Conservation (phyloP, 768 basidiomycete species). For the Gloeophyllum trabeum region DNA sequence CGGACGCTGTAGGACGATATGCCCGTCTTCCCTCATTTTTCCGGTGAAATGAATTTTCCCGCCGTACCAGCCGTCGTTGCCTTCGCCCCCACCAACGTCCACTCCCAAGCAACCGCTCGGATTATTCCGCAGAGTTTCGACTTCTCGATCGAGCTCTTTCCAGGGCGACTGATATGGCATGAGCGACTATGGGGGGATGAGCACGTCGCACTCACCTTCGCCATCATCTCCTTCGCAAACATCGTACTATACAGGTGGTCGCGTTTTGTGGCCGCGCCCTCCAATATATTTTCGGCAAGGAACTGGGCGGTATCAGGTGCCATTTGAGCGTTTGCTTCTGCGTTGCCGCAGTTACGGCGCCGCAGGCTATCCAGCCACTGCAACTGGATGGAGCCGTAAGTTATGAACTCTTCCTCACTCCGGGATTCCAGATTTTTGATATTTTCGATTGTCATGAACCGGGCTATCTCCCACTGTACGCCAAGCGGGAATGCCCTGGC, state of each 20-base stretch:
- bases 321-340: neutral
- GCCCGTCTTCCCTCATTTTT: conserved; percentile 14
- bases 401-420: conserved; percentile 18
- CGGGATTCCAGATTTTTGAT: too few species aligned
- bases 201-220: conserved; percentile 10
- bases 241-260: conserved; percentile 5
- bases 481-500: conserved; percentile 17
- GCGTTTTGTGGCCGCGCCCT: neutral
- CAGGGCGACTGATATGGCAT: conserved; percentile 38
- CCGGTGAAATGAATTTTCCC: conserved; percentile 48
- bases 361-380: conserved; percentile 19
- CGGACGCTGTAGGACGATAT: conserved; percentile 35
- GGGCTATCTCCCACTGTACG: conserved; percentile 43
- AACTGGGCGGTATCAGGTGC: neutral
- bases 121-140: conserved; percentile 22
- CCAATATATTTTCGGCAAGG: neutral
- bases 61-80: conserved; percentile 38
- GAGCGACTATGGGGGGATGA: conserved; percentile 5
- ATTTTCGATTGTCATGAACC: conserved; percentile 21
- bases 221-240: conserved; percentile 8
- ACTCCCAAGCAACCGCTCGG: conserved; percentile 31
- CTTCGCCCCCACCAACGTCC: conserved; percentile 13
- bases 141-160: conserved; percentile 50
- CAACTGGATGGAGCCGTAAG: conserved; percentile 18
- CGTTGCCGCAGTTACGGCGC: conserved; percentile 15